Evolutionary conservation across 2,329 filamentous ascomycete species (phyloP).

Genomic region (Alternaria brassicae): DNA sequence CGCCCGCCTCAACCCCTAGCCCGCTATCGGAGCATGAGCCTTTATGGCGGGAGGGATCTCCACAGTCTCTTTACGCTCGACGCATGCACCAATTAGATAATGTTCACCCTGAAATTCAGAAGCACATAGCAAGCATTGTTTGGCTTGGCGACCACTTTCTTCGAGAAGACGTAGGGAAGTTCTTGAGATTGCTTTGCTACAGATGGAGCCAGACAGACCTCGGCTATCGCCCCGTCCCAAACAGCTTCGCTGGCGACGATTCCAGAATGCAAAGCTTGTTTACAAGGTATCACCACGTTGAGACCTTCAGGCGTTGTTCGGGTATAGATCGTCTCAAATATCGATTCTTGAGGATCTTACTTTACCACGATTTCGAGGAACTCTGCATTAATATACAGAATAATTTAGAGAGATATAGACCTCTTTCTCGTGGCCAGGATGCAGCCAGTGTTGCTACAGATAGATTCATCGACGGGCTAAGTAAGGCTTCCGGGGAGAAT

Average conservation of each 20-base stretch:
- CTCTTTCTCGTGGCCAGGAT: constrained; percentile 2
- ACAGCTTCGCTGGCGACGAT: not conserved
- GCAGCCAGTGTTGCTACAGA: constrained; percentile 2
- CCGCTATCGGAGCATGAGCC: not conserved
- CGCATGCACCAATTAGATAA: constrained; percentile 5
- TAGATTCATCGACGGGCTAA: constrained; percentile 3
- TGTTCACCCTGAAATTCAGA: constrained; percentile 3
- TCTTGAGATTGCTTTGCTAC: constrained; percentile 4
- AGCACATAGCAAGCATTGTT: not conserved
- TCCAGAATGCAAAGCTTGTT: constrained; percentile 6
- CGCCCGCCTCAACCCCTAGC: not conserved
- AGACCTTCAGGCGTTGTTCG: constrained; percentile 2
- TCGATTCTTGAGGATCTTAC: constrained; percentile 3
- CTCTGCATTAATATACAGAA: constrained; percentile 5
- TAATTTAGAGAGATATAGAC: constrained; percentile 7
- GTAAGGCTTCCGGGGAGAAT: constrained; percentile 7
- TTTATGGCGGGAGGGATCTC: constrained; percentile 5
- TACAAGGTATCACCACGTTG: not conserved
- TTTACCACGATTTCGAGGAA: no score
- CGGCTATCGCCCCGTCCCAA: not conserved
- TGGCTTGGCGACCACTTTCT: constrained; percentile 6
- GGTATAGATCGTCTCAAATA: constrained; percentile 3
- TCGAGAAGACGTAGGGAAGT: not conserved
- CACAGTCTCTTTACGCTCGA: constrained; percentile 1
- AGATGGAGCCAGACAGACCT: constrained; percentile 7